These are phyloP conservation scores for Acanthochlamys bracteata DNA, from an alignment of 106 monocot genomes.

Conservation along the genomic window DNA sequence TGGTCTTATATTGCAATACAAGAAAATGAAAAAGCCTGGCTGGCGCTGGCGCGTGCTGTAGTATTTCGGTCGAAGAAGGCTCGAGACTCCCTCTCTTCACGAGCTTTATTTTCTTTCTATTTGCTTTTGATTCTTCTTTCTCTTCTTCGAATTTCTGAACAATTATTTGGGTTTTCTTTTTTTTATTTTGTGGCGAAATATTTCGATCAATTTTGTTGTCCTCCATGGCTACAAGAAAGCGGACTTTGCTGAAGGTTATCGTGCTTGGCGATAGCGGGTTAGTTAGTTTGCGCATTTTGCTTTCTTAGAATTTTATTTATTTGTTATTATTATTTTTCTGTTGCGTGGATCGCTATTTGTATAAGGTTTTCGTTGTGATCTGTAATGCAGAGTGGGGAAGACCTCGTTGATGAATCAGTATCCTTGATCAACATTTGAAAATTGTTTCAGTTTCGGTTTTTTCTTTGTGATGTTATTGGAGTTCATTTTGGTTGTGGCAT, in stretches of 20 bases:
- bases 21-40: no score
- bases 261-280: slow-evolving; percentile 76
- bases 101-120: no score
- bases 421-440: slow-evolving; percentile 27
- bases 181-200: no score
- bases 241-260: slow-evolving; percentile 69
- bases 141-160: no score
- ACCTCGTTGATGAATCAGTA: slow-evolving; percentile 99
- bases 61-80: no score
- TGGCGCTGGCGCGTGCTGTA: no score
- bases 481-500: not conserved
- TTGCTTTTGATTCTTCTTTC: no score
- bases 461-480: not conserved
- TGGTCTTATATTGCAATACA: no score
- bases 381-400: slow-evolving; percentile 62
- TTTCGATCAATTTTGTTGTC: no score
- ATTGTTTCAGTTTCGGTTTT: slow-evolving; percentile 7
- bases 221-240: slow-evolving; percentile 44
- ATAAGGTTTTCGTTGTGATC: not conserved
- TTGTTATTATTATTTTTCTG: not conserved
- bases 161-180: no score
- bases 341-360: not conserved
- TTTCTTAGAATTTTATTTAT: not conserved
- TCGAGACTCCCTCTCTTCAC: no score
- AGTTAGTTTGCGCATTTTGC: not conserved